Conservation (phyloP, 2,329 filamentous ascomycete species). For the Dactylellina cionopaga region DNA sequence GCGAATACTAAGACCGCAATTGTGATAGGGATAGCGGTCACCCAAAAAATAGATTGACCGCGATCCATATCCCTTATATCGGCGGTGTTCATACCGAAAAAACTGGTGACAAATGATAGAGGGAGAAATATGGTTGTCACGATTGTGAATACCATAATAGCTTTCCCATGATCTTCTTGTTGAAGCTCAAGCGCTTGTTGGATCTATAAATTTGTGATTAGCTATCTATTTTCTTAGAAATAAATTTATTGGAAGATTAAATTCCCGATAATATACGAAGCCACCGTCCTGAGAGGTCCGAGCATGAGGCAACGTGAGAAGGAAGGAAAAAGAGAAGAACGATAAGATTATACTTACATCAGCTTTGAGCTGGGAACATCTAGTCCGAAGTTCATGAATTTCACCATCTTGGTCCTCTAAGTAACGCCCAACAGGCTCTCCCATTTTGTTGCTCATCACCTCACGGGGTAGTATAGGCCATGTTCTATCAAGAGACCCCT, state of each 20-base stretch:
- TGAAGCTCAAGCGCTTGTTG: conserved; percentile 54
- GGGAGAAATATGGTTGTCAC: conserved; percentile 66
- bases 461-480: conserved; percentile 5
- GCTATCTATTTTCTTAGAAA: background rate
- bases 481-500: conserved; percentile 17
- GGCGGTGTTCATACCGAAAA: conserved; percentile 68
- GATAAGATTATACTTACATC: background rate
- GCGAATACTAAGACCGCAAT: conserved; percentile 60
- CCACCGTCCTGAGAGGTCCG: too few species aligned
- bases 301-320: too few species aligned
- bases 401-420: conserved; percentile 1
- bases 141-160: conserved; percentile 66
- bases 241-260: too few species aligned
- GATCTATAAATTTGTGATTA: conserved; percentile 20
- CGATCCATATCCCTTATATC: conserved; percentile 66
- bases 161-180: conserved; percentile 64
- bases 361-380: background rate
- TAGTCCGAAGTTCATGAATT: background rate
- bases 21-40: conserved; percentile 64
- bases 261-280: too few species aligned
- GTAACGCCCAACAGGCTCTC: background rate
- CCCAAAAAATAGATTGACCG: conserved; percentile 67
- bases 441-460: conserved; percentile 5
- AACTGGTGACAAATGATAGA: conserved; percentile 63
- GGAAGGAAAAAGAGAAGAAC: background rate